Evolutionary conservation across 139 green algal genomes (phyloP).

Genomic region (Chlamydomonas sp.): DNA sequence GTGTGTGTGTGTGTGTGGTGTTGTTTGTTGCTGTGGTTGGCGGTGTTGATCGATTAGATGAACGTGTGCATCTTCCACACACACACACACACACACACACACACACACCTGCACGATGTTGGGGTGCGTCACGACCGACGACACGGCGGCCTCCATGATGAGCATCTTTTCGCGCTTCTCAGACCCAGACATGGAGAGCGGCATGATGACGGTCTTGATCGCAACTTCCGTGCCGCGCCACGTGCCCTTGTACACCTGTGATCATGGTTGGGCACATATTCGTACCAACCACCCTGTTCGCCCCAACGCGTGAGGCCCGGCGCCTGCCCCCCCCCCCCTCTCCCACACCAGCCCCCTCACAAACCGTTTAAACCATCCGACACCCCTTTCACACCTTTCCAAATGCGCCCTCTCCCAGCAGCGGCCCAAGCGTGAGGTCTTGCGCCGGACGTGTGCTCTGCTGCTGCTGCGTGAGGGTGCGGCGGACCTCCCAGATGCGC

Average conservation of each 20-base stretch:
- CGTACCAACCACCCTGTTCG: too few species aligned
- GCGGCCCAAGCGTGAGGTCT: too few species aligned
- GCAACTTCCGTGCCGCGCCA: constrained; percentile 21
- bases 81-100: neutral
- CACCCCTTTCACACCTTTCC: too few species aligned
- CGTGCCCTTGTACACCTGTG: constrained; percentile 14
- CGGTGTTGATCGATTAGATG: neutral
- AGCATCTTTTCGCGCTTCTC: constrained; percentile 36
- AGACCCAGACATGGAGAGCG: neutral
- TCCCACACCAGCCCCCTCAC: too few species aligned
- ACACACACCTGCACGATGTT: constrained; percentile 26
- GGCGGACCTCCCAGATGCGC: too few species aligned
- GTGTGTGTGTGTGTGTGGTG: neutral
- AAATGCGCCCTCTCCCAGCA: too few species aligned
- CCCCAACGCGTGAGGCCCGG: too few species aligned
- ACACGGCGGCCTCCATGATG: constrained; percentile 43
- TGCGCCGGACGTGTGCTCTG: too few species aligned
- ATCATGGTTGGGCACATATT: too few species aligned
- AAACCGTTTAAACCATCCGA: too few species aligned
- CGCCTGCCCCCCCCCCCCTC: too few species aligned
- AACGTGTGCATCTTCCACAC: neutral
- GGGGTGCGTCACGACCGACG: constrained; percentile 23
- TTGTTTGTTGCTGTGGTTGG: neutral
- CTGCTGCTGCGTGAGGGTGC: too few species aligned
- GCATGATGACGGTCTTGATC: constrained; percentile 19